phyloP scores from a whole-genome alignment of 2,329 filamentous ascomycete genomes.

The Graphilbum ipis-grandicollis region DNA sequence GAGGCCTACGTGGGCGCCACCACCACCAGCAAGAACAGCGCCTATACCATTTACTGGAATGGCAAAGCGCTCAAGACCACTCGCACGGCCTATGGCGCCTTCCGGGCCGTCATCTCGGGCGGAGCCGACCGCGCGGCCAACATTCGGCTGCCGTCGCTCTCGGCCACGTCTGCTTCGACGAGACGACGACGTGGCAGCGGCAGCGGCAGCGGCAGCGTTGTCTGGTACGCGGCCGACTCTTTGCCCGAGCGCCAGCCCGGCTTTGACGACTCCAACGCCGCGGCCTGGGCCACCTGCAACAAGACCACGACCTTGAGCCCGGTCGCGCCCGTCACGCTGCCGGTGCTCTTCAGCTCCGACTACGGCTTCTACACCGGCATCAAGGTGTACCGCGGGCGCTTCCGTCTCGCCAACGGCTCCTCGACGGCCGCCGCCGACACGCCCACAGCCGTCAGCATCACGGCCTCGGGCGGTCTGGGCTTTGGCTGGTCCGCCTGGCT shows the following conservation, averaged over 20 bases:
- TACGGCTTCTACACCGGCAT: conserved; percentile 53
- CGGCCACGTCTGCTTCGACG: too few relatives aligned
- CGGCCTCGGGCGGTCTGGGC: conserved; percentile 44
- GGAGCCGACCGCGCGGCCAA: conserved; percentile 21
- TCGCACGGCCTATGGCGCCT: conserved; percentile 23
- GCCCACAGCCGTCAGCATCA: conserved; percentile 27
- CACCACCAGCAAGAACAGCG: conserved; percentile 8
- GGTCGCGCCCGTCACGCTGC: conserved; percentile 33
- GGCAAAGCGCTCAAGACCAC: conserved; percentile 22
- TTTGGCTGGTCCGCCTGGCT: conserved; percentile 50
- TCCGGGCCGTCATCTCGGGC: conserved; percentile 33
- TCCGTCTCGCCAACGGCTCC: conserved; percentile 23
- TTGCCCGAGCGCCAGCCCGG: conserved; percentile 47
- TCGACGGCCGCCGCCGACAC: neutral
- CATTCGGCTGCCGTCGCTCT: conserved; percentile 26
- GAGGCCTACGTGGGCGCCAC: conserved; percentile 43
- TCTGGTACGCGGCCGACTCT: conserved; percentile 38
- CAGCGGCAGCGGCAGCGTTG: neutral
- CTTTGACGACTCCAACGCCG: conserved; percentile 45
- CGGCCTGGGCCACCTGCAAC: conserved; percentile 41
- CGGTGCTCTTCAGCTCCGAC: conserved; percentile 47
- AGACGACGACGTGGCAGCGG: too few relatives aligned
- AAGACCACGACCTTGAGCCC: conserved; percentile 44
- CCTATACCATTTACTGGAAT: conserved; percentile 45
- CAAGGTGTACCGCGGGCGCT: conserved; percentile 49